Base-by-base conservation (phyloP, 2,329 filamentous ascomycete genomes). In the Cladosporium sp. region DNA sequence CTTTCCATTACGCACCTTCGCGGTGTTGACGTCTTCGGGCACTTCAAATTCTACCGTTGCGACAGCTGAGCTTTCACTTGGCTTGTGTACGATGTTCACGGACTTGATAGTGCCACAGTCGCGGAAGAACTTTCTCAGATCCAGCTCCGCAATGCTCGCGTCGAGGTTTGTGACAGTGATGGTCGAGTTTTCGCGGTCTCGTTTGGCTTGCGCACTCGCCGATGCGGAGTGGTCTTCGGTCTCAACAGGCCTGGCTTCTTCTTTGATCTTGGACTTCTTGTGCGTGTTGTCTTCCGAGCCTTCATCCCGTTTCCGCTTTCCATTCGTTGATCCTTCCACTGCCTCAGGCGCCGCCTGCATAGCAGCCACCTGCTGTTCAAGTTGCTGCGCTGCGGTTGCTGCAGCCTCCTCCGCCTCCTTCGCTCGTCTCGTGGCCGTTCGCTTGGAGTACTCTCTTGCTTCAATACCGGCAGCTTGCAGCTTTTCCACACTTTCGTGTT, bases 121-220 rank as follows among this genome's bases (percentile, higher is more conserved):
- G 73, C 90, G 89, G 80, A 99, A 98, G 76, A 96, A 98, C 76
- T 96, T 91, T 65, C 90, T 88, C 16, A 98, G 80, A 71, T 89
- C 90, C 14, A 86, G 89, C 72, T 92, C 88, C 0, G 88, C 88
- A 0, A 88, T 86, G 63, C 89, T 86, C 3, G 76, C 72, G 1
- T 95, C 93, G 28, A 99, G 79, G 70, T 93, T 91, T 60, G 86
- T 88, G 4, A 97, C 89, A 62, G 96, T 86, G 57, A 98, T 85
- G 0, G 91, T 93, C 0, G 92, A 90, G 77, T 98, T 91, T 75
- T 99, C 95, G 50, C 95, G 89, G 77, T 99, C 93, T 64, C 95
- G 89, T 77, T 92, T 94, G 33, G 83, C 77, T 33, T 80, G 76
- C 66, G 73, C 69, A 28, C 14, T 62, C 68, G 72, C 71, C 73